Conservation (phyloP, 1,284 basidiomycete species). For the Irpex sp. region DNA sequence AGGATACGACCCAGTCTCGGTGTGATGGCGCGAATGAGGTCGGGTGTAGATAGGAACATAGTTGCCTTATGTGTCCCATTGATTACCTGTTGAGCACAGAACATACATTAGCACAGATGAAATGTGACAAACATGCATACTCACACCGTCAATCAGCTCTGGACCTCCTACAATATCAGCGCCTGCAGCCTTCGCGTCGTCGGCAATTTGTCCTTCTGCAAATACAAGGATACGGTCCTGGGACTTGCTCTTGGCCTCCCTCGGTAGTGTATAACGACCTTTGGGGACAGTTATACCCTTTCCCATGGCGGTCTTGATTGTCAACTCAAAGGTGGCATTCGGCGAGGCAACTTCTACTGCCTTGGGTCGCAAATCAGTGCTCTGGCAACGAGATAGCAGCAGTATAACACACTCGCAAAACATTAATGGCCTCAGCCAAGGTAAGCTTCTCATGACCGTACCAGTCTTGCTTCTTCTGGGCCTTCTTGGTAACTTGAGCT, state of each 20-base stretch:
- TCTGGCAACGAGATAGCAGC: neutral
- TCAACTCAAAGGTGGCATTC: conserved; percentile 74
- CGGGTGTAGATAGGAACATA: conserved; percentile 80
- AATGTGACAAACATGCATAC: conserved; percentile 26
- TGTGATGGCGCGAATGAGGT: conserved; percentile 77
- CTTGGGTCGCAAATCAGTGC: conserved; percentile 32
- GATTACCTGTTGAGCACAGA: conserved; percentile 46
- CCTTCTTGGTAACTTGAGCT: conserved; percentile 60
- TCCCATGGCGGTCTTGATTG: conserved; percentile 73
- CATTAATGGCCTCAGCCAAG: conserved; percentile 58
- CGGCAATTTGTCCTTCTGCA: conserved; percentile 74
- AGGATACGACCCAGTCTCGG: conserved; percentile 84
- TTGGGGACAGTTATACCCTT: conserved; percentile 77
- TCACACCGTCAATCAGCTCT: conserved; percentile 78
- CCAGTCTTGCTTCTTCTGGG: conserved; percentile 40
- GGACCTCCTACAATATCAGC: conserved; percentile 84
- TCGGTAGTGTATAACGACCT: conserved; percentile 68
- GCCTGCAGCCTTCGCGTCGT: conserved; percentile 78
- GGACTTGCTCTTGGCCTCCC: conserved; percentile 69
- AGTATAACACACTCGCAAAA: conserved; percentile 57
- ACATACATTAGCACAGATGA: conserved; percentile 5
- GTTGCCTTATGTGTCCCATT: conserved; percentile 70
- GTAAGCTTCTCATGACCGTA: conserved; percentile 61
- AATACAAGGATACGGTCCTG: conserved; percentile 85
- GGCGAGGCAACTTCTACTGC: conserved; percentile 78